phyloP scores from a whole-genome alignment of 2,329 filamentous ascomycete genomes.

The Sporothrix humicola region DNA sequence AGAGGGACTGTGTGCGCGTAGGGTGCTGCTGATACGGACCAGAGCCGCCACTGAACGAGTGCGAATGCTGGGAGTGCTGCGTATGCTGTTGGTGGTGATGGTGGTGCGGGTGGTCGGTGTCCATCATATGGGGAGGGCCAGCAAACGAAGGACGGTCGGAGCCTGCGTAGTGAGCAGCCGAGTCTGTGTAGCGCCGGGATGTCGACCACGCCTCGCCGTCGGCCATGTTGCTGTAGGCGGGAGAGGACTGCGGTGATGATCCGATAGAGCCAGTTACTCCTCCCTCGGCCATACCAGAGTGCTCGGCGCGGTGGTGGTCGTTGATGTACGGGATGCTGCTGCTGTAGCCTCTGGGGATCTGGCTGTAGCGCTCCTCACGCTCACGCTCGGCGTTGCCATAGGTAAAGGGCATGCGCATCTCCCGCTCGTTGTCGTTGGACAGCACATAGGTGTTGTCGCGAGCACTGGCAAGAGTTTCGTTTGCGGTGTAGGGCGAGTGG shows the following conservation, averaged over 20 bases:
- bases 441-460: slow-evolving; percentile 14
- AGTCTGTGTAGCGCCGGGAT: neutral
- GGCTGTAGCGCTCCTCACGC: slow-evolving; percentile 5
- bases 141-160: neutral
- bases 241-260: slow-evolving; percentile 14
- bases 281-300: slow-evolving; percentile 1
- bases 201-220: neutral
- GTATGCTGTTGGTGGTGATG: neutral
- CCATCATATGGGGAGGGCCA: neutral
- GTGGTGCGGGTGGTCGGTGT: neutral
- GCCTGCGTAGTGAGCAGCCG: neutral
- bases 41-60: neutral
- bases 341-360: slow-evolving; percentile 12
- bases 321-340: slow-evolving; percentile 7
- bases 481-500: slow-evolving; percentile 10
- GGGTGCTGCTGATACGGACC: slow-evolving; percentile 24
- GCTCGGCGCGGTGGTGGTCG: neutral
- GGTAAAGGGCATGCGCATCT: neutral
- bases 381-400: slow-evolving; percentile 5
- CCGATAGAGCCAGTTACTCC: neutral
- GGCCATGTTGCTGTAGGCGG: slow-evolving; percentile 17
- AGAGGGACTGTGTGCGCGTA: slow-evolving; percentile 29
- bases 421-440: slow-evolving; percentile 7
- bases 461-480: neutral
- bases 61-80: neutral